Conservation (phyloP, 1,284 basidiomycete species). For the Ceratobasidium sp. region DNA sequence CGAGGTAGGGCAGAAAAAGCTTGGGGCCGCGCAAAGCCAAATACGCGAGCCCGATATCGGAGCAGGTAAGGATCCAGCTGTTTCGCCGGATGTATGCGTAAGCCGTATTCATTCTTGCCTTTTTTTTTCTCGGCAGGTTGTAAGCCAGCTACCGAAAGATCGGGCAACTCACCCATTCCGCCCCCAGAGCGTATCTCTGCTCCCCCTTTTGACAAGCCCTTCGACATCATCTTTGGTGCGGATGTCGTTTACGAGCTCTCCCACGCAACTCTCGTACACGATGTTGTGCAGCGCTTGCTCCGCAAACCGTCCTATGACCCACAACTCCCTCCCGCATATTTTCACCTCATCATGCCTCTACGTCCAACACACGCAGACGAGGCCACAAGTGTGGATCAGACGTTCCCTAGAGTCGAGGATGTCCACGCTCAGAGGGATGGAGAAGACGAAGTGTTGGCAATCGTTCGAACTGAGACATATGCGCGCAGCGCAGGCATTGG, state of each 20-base stretch:
- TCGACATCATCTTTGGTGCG: conserved; percentile 79
- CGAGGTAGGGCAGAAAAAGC: neutral
- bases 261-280: conserved; percentile 76
- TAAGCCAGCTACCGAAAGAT: neutral
- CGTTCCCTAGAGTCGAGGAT: conserved; percentile 62
- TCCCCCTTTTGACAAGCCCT: conserved; percentile 58
- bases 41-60: conserved; percentile 15
- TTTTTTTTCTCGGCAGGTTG: neutral
- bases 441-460: conserved; percentile 45
- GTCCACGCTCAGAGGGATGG: conserved; percentile 41
- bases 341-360: conserved; percentile 82
- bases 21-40: neutral
- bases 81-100: conserved; percentile 23
- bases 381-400: conserved; percentile 67
- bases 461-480: conserved; percentile 48
- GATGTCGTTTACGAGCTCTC: conserved; percentile 81
- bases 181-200: conserved; percentile 4
- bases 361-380: conserved; percentile 74
- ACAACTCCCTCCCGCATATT: conserved; percentile 62
- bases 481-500: conserved; percentile 50
- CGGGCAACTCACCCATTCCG: neutral
- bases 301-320: conserved; percentile 57
- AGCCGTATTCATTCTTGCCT: neutral
- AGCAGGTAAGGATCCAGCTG: conserved; percentile 1
- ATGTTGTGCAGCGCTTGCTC: conserved; percentile 69